Base-by-base conservation (phyloP, 805 yeast species). In the Limtongia smithiae region DNA sequence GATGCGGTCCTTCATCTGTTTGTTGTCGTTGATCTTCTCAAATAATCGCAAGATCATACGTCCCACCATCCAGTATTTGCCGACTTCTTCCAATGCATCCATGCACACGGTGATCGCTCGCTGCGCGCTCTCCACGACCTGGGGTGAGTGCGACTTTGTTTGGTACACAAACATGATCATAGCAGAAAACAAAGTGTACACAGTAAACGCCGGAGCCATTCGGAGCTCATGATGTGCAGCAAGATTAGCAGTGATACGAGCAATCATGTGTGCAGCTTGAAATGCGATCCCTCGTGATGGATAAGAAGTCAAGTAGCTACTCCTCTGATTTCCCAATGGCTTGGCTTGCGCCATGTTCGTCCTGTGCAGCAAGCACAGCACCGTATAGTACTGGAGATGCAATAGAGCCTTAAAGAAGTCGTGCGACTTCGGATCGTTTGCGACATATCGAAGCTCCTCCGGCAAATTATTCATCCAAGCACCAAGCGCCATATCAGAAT, bases 251-350 rank as follows among this genome's bases (percentile, higher is more conserved):
- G 79, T 73, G 46, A 85, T 80, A 37, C 77, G 71, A 4, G 85
- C 76, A 54, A 85, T 80, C 79, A 83, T 80, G 60, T 85, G 78
- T 0, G 93, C 88, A 0, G 90, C 85, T 65, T 83, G 87, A 71
- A 83, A 84, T 2, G 88, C 84, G 49, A 84, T 82, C 8, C 89
- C 86, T 83, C 86, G 80, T n/a, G 84, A 78, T 4, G 87, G 86
- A 62, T 80, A 81, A 2, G 73, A 66, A 14, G 42, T 44, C 21
- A 49, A 35, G 30, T 48, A 48, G 30, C 52, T 38, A n/a, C n/a
- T n/a, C n/a, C n/a, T n/a, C n/a, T n/a, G n/a, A 28, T 33, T 46
- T 4, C 51, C 51, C 15, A 32, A 21, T 37, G 47, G 60, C 48
- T 41, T 63, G 55, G 64, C 63, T 56, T 64, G 63, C n/a, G 62